Percentiles rank a stretch among this genome's conserved stretches.
Evolutionary conservation across 2,329 filamentous ascomycete genomes (phyloP).

Genomic region (Cytospora mali): DNA sequence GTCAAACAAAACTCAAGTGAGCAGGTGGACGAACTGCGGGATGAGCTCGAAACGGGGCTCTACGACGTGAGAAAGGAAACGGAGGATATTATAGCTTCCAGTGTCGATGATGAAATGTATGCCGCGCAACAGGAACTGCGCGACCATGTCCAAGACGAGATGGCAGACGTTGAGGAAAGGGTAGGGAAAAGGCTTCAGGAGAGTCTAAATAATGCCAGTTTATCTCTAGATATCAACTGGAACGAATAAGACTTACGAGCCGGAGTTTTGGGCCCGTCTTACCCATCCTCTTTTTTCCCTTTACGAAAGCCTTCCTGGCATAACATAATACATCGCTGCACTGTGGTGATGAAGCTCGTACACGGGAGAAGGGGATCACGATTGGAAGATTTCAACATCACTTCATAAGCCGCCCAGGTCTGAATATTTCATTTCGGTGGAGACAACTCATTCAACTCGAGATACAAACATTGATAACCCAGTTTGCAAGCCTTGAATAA

Average conservation of each 20-base stretch:
- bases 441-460: too few species aligned
- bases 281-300: neutral
- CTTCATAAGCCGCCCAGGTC: too few species aligned
- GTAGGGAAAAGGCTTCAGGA: slow-evolving; percentile 8
- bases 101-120: slow-evolving; percentile 18
- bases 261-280: neutral
- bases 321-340: too few species aligned
- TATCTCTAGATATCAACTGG: slow-evolving; percentile 19
- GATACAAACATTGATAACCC: too few species aligned
- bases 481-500: too few species aligned
- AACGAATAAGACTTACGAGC: neutral
- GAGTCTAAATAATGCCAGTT: slow-evolving; percentile 5
- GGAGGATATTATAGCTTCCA: slow-evolving; percentile 11
- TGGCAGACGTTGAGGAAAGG: slow-evolving; percentile 5
- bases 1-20: slow-evolving; percentile 11
- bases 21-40: slow-evolving; percentile 11
- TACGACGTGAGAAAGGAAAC: slow-evolving; percentile 18
- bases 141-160: slow-evolving; percentile 16
- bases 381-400: too few species aligned
- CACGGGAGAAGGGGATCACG: too few species aligned
- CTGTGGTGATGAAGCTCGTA: too few species aligned
- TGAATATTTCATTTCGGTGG: too few species aligned
- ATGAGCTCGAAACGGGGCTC: slow-evolving; percentile 14
- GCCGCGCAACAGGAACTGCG: slow-evolving; percentile 14
- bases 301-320: neutral